Conservation (phyloP, 129 eudicot species). For the Artemisia annua region DNA sequence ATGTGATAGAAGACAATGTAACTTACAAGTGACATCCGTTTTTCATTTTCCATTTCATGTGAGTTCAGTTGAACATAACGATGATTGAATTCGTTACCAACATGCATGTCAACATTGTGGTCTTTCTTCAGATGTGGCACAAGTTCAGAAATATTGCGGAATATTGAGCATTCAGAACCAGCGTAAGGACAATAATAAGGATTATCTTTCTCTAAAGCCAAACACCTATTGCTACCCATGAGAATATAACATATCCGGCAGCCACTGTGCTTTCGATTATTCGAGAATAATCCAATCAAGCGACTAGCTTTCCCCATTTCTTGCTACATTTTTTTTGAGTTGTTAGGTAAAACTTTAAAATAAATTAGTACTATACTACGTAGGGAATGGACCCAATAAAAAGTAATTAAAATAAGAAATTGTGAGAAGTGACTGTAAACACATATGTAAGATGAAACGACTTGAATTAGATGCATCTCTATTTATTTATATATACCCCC, state of each 20-base stretch:
- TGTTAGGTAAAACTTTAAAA: too few species aligned
- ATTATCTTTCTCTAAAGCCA: constrained; percentile 3
- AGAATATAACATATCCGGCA: neutral
- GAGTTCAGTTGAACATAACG: neutral
- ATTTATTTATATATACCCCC: too few species aligned
- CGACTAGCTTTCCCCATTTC: too few species aligned
- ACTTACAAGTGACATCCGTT: neutral
- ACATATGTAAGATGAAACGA: too few species aligned
- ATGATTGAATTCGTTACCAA: neutral
- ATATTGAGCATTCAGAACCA: neutral
- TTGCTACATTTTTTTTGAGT: too few species aligned
- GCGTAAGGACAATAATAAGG: constrained; percentile 5
- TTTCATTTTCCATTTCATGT: neutral
- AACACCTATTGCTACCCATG: neutral
- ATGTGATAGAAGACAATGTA: neutral
- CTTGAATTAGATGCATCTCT: too few species aligned
- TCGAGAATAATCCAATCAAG: too few species aligned
- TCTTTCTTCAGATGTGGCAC: constrained; percentile 2
- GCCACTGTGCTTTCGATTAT: neutral
- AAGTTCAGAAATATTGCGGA: neutral
- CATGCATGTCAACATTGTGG: neutral
- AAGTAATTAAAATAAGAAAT: too few species aligned
- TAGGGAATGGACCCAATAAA: too few species aligned
- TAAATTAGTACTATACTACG: too few species aligned
- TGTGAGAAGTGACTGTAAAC: too few species aligned